Percentiles rank a stretch among this genome's conserved stretches.
Evolutionary conservation across 768 basidiomycete genomes (phyloP).

Genomic region (Collybia sordida): DNA sequence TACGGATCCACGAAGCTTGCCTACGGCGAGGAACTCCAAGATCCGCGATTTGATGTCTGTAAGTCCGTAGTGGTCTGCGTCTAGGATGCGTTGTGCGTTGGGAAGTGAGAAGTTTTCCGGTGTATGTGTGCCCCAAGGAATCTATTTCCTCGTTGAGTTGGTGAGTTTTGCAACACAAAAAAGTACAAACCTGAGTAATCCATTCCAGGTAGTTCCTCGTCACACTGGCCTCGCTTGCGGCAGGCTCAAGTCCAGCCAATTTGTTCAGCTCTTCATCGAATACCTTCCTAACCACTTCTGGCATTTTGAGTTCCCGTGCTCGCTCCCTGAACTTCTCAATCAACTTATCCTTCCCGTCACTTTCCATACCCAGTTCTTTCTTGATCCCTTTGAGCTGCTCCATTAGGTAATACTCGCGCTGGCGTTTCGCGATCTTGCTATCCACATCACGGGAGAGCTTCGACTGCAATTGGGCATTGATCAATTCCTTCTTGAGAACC

Average conservation of each 20-base stretch:
- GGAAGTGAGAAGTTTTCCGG: slow-evolving; percentile 88
- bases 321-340: slow-evolving; percentile 91
- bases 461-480: slow-evolving; percentile 92
- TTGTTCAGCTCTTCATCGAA: slow-evolving; percentile 96
- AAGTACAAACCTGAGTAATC: slow-evolving; percentile 67
- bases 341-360: slow-evolving; percentile 91
- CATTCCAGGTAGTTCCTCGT: slow-evolving; percentile 94
- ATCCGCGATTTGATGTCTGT: slow-evolving; percentile 92
- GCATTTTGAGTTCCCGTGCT: slow-evolving; percentile 82
- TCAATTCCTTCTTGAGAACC: slow-evolving; percentile 96
- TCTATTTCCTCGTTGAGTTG: slow-evolving; percentile 36
- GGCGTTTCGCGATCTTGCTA: slow-evolving; percentile 90
- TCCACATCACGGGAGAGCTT: slow-evolving; percentile 94
- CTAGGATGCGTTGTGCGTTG: slow-evolving; percentile 80
- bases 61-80: slow-evolving; percentile 93
- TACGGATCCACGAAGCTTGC: slow-evolving; percentile 91
- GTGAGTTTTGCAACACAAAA: slow-evolving; percentile 1
- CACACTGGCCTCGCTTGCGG: slow-evolving; percentile 90
- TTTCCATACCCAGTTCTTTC: slow-evolving; percentile 94
- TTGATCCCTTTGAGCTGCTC: slow-evolving; percentile 96
- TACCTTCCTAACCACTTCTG: slow-evolving; percentile 84
- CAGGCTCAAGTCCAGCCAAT: slow-evolving; percentile 85
- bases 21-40: slow-evolving; percentile 93
- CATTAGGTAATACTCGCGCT: slow-evolving; percentile 94
- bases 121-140: slow-evolving; percentile 97